Evolutionary conservation across 352 stramenopile genomes (phyloP).

Genomic region (Phytophthora idaei): DNA sequence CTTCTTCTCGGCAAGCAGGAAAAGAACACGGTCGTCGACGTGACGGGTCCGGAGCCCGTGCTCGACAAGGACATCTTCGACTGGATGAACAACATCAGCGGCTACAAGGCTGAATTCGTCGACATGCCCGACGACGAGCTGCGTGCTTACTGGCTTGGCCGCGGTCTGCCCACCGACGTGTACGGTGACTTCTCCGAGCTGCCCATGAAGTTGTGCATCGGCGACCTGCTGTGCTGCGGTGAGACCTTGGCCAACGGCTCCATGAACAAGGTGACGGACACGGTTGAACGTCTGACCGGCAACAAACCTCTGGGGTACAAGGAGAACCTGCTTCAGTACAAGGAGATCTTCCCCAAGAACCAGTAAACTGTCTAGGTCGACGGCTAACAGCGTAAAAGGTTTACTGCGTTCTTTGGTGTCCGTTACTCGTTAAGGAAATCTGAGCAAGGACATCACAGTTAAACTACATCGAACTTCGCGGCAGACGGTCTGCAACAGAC

Average conservation of each 20-base stretch:
- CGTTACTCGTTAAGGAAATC: no score
- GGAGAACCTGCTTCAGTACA: constrained; percentile 20
- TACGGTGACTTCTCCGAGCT: constrained; percentile 22
- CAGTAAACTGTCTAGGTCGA: constrained; percentile 2
- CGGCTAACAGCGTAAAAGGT: neutral
- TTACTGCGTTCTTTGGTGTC: no score
- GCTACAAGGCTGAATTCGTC: constrained; percentile 35
- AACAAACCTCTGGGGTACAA: constrained; percentile 20
- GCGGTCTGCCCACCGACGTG: constrained; percentile 19
- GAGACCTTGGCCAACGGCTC: constrained; percentile 25
- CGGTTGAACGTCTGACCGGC: constrained; percentile 19
- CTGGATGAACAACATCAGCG: constrained; percentile 29
- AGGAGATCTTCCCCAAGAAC: constrained; percentile 26
- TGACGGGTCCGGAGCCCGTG: constrained; percentile 28
- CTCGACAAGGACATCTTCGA: constrained; percentile 26
- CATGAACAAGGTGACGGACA: constrained; percentile 21
- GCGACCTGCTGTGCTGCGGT: constrained; percentile 25
- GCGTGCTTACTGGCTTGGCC: constrained; percentile 18
- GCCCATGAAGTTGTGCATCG: constrained; percentile 28
- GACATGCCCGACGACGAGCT: constrained; percentile 40
- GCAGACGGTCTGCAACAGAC: neutral
- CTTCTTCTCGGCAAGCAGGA: constrained; percentile 30
- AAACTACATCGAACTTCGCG: neutral
- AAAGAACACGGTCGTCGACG: constrained; percentile 27
- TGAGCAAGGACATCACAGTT: no score